Evolutionary conservation across 2,329 filamentous ascomycete species (phyloP), one percentile per base, ranked within the genome.

Genomic region (Botrytis byssoidea): DNA sequence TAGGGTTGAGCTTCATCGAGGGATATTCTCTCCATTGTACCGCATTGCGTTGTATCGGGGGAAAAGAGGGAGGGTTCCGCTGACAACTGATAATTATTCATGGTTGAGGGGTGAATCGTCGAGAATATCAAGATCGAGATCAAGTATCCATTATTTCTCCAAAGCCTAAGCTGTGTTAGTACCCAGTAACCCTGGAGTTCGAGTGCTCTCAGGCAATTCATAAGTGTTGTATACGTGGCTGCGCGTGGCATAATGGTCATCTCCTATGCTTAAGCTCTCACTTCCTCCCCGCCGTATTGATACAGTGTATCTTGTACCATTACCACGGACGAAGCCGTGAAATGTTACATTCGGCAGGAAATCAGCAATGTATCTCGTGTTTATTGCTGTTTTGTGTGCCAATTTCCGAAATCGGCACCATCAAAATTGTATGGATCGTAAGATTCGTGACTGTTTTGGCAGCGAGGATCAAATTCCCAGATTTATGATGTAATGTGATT

Each of bases 211-310:
- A 16, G 66, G 35, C n/a, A 37, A 57, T 69, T 25, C 8, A 65
- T 25, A 12, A 65, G 18, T 37, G 37, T 12, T 71, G 69, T 35
- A 71, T 71, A 65, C 69, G 69, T 71, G 69, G 69, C 69, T 71
- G 69, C 69, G 69, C 69, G 66, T 65, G 18, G 37, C 35, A 63
- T 18, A 20, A 63, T 63, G 60, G 12, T 42, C 40, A 25, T 51
- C n/a, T 25, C 44, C 66, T 25, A 42, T 68, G 48, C 35, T 68
- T 42, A 57, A 32, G 48, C 66, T 48, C 44, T 48, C 18, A 66
- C 25, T 57, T 68, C n/a, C 66, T 42, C 48, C 66, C 25, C 48
- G 35, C 48, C 66, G 32, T 66, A 66, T 66, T 48, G 42, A 66
- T 66, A 66, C 29, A 66, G 61, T 20, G 29, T 18, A 44, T 65